Conservation (phyloP, 352 stramenopile species). For the Blastocystis sp. region DNA sequence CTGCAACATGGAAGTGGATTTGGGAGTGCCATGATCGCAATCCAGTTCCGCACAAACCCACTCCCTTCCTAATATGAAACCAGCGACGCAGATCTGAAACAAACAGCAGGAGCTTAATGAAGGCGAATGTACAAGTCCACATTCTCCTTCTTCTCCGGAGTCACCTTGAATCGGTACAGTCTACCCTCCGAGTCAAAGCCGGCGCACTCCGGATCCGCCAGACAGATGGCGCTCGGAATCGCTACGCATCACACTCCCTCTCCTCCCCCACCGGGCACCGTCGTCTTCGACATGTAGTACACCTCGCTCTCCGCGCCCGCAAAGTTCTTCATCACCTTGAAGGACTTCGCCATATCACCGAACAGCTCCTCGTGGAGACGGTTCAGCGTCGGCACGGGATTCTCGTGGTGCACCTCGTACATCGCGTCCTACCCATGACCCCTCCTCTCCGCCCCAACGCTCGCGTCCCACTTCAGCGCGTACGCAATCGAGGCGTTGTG, state of each 20-base stretch:
- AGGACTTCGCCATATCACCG: neutral
- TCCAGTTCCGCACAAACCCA: no score
- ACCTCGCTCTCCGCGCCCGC: neutral
- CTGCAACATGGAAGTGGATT: no score
- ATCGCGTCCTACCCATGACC: neutral
- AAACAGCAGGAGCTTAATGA: neutral
- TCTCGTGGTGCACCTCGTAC: neutral
- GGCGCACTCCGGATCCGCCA: slow-evolving; percentile 6
- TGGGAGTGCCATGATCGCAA: no score
- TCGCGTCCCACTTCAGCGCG: neutral
- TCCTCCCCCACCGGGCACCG: neutral
- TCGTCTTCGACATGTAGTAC: neutral
- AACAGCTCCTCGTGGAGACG: neutral
- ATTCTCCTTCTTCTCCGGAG: neutral
- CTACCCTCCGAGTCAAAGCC: neutral
- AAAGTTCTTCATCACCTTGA: neutral
- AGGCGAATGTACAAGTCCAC: neutral
- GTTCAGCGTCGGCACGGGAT: neutral
- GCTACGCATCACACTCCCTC: neutral
- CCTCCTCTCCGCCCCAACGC: neutral
- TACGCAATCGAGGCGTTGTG: neutral
- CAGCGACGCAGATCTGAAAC: neutral
- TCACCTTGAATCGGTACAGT: neutral
- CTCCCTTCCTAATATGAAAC: no score
- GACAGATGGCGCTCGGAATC: neutral